Evolutionary conservation across 1,284 basidiomycete genomes (phyloP).

Genomic region (Moniliophthora roreri): DNA sequence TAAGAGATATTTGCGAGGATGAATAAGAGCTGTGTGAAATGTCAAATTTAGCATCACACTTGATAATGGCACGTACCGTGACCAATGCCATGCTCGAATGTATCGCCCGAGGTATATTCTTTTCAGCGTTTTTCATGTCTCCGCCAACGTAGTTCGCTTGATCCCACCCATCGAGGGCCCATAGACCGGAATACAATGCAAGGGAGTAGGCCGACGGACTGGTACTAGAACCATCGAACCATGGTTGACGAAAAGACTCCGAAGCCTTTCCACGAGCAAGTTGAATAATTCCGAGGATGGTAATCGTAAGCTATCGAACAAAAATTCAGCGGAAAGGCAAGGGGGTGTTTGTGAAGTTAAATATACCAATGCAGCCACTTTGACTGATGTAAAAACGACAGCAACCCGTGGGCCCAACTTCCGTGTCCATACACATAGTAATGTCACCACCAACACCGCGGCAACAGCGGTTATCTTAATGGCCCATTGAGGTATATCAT

Average conservation of each 20-base stretch:
- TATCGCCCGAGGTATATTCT: slow-evolving; percentile 88
- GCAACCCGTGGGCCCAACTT: slow-evolving; percentile 82
- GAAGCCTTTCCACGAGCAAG: slow-evolving; percentile 68
- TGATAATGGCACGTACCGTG: slow-evolving; percentile 43
- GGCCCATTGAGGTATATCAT: slow-evolving; percentile 88
- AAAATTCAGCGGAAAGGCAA: background rate
- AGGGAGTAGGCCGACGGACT: slow-evolving; percentile 88
- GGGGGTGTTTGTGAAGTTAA: slow-evolving; percentile 1
- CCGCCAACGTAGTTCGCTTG: slow-evolving; percentile 90
- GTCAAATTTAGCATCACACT: background rate
- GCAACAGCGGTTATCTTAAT: slow-evolving; percentile 84
- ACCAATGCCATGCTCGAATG: slow-evolving; percentile 86
- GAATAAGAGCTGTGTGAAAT: slow-evolving; percentile 58
- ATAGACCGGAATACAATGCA: slow-evolving; percentile 92
- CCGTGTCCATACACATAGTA: slow-evolving; percentile 78
- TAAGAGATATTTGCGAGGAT: slow-evolving; percentile 87
- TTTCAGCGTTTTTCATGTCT: slow-evolving; percentile 84
- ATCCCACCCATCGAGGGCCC: slow-evolving; percentile 97
- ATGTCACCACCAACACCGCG: slow-evolving; percentile 72
- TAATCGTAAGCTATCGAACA: slow-evolving; percentile 40
- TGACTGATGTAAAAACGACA: slow-evolving; percentile 85
- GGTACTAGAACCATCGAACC: slow-evolving; percentile 76
- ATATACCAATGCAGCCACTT: slow-evolving; percentile 47
- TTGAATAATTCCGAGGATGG: slow-evolving; percentile 73
- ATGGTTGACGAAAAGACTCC: slow-evolving; percentile 57